Evolutionary conservation across 2,329 filamentous ascomycete genomes (phyloP).

Genomic region (Cytospora chrysosperma): DNA sequence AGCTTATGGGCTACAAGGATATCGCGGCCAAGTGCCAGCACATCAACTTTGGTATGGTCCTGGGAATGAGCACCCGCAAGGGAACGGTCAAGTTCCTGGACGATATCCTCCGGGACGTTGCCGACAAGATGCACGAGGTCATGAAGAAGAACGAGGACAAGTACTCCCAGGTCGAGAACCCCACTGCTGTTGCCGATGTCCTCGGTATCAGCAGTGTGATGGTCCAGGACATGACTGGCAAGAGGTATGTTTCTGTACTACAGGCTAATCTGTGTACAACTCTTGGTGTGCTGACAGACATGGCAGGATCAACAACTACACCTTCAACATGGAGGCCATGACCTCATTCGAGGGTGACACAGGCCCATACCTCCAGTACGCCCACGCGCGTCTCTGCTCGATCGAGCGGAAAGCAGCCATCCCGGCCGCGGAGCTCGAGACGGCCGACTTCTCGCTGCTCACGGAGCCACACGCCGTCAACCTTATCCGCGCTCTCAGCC

Average conservation of each 20-base stretch:
- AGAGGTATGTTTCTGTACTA: slow-evolving; percentile 59
- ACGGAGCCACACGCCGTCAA: slow-evolving; percentile 71
- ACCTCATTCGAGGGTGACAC: slow-evolving; percentile 83
- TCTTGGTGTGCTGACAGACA: slow-evolving; percentile 4
- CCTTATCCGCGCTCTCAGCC: slow-evolving; percentile 71
- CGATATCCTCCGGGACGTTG: slow-evolving; percentile 74
- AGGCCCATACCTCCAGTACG: slow-evolving; percentile 82
- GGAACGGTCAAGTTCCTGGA: slow-evolving; percentile 74
- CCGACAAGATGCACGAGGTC: slow-evolving; percentile 95
- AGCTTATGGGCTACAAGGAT: slow-evolving; percentile 68
- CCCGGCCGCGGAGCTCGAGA: slow-evolving; percentile 55
- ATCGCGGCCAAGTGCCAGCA: slow-evolving; percentile 68
- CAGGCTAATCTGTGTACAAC: not conserved
- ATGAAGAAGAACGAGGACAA: slow-evolving; percentile 91
- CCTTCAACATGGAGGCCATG: slow-evolving; percentile 80
- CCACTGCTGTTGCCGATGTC: slow-evolving; percentile 77
- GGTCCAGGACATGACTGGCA: slow-evolving; percentile 97
- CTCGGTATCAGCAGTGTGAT: slow-evolving; percentile 94
- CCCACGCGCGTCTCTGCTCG: slow-evolving; percentile 69
- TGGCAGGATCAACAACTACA: slow-evolving; percentile 61
- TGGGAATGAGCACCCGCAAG: slow-evolving; percentile 69
- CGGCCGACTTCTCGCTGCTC: slow-evolving; percentile 66
- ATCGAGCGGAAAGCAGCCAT: slow-evolving; percentile 59
- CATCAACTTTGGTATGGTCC: slow-evolving; percentile 72
- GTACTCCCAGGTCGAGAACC: slow-evolving; percentile 85